These are phyloP conservation scores for Chytridium lagenaria DNA, from an alignment of 371 early-diverging fungal genomes.

Conservation along the genomic window DNA sequence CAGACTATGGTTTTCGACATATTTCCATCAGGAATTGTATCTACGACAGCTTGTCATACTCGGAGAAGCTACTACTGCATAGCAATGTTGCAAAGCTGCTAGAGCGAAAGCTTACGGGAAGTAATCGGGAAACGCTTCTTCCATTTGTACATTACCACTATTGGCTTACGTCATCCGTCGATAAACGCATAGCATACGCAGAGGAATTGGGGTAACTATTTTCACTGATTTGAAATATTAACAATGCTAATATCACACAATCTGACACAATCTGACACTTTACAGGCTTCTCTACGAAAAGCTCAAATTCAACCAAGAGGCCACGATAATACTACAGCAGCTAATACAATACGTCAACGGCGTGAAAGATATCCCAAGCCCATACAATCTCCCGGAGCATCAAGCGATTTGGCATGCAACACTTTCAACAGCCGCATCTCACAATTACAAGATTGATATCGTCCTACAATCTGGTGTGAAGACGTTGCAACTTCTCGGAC, in stretches of 20 bases:
- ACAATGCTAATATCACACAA: too few relatives aligned
- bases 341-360: background rate
- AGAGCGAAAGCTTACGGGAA: background rate
- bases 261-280: too few relatives aligned
- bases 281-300: background rate
- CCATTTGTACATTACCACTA: background rate
- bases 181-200: background rate
- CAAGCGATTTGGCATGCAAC: background rate
- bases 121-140: background rate
- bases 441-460: background rate
- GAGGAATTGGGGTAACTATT: background rate
- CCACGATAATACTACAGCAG: background rate
- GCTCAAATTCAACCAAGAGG: background rate
- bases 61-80: background rate
- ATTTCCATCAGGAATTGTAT: background rate
- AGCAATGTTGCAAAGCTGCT: background rate
- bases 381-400: background rate
- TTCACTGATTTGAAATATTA: too few relatives aligned
- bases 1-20: slow-evolving; percentile 16
- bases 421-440: background rate
- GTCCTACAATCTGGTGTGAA: background rate
- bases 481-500: background rate
- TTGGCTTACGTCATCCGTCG: background rate
- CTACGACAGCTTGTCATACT: slow-evolving; percentile 6
- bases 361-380: background rate